phyloP scores from a whole-genome alignment of 805 yeast species.

The Saccharomycopsis sp. region DNA sequence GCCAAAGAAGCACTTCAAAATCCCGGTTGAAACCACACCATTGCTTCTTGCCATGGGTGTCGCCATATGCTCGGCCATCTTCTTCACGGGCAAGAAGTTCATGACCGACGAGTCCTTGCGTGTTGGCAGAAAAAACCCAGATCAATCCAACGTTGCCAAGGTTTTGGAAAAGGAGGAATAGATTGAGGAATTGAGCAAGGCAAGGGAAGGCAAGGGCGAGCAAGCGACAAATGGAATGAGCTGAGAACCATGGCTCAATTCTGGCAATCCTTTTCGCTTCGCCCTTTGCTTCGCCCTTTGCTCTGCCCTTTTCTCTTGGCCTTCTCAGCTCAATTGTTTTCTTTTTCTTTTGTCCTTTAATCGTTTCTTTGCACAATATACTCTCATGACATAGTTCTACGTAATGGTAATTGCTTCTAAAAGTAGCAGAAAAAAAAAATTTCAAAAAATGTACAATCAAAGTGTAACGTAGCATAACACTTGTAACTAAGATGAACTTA shows the following conservation, averaged over 20 bases:
- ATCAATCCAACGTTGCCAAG: constrained; percentile 15
- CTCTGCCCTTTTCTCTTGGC: too few relatives aligned
- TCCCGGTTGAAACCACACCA: constrained; percentile 36
- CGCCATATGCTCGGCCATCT: constrained; percentile 33
- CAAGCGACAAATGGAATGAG: too few relatives aligned
- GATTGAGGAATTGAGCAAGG: background rate
- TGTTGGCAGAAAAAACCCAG: constrained; percentile 33
- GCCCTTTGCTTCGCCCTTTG: too few relatives aligned
- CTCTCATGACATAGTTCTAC: too few relatives aligned
- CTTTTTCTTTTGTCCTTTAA: too few relatives aligned
- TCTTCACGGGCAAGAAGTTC: constrained; percentile 32
- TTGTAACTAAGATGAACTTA: background rate
- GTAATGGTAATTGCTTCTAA: too few relatives aligned
- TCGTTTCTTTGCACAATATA: too few relatives aligned
- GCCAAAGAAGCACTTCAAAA: constrained; percentile 6
- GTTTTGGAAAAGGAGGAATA: constrained; percentile 15
- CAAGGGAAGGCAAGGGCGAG: too few relatives aligned
- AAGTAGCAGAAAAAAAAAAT: background rate
- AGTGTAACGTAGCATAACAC: background rate
- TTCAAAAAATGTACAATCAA: background rate
- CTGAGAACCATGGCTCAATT: too few relatives aligned
- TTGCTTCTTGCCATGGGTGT: constrained; percentile 35
- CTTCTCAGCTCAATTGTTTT: too few relatives aligned
- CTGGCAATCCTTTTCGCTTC: too few relatives aligned
- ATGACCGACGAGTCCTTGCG: constrained; percentile 29